Evolutionary conservation across 805 yeast species (phyloP), one percentile per base, ranked within the genome.

Genomic region (Pichia exigua): DNA sequence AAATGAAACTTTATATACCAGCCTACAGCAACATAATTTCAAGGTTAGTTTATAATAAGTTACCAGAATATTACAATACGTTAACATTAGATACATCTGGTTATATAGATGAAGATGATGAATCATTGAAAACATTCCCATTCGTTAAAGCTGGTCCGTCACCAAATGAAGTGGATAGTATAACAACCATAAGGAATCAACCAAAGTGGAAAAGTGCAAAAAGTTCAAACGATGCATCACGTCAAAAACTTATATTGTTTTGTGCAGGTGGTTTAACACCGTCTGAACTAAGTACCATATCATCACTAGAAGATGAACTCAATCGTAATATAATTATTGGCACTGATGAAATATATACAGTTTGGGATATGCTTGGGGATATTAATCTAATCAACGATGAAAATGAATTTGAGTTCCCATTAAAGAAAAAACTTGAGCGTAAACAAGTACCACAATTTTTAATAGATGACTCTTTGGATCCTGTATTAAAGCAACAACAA

Each of bases 221-320:
- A n/a, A 60, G 57, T 24, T 39, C 46, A 12, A 54, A 49, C 24
- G 63, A 62, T 44, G 39, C 51, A n/a, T 56, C 57, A 7, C 73
- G 81, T 57, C 96, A 88, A 62, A 73, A 94, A 47, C 73, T 91
- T 9, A 78, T 91, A 57, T 79, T 90, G 51, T 94, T 82, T 62
- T 77, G 89, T 27, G 85, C 95, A 2, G 99, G 99, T 22, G 99
- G 98, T 10, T 68, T 87, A 21, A 88, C 98, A 0, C 79, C 84
- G 57, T 78, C 91, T 2, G 99, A 94, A 66, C 70, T 85, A 28
- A 77, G 92, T 55, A 76, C 87, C 13, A 82, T 83, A 4, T 83
- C 87, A 59, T 92, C 87, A 56, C 73, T 89, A 45, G 77, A 88
- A 10, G 67, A 71, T 18, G 65, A 75, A 44, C 73, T 79, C 52